These are phyloP conservation scores for Phytophthora pinifolia DNA, from an alignment of 352 stramenopile species.

Conservation along the genomic window DNA sequence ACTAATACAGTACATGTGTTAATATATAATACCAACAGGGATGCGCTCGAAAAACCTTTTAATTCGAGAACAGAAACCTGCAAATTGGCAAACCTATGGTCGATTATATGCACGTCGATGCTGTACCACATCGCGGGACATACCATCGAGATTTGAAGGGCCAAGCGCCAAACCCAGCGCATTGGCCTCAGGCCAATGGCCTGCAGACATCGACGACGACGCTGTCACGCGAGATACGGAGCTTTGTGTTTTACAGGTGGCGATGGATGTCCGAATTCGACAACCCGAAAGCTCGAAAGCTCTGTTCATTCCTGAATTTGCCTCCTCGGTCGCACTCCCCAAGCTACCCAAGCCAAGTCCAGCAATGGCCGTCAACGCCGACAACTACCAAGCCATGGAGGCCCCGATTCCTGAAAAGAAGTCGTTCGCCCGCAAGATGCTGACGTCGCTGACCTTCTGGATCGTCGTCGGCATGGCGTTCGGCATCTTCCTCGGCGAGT, in stretches of 20 bases:
- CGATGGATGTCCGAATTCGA: constrained; percentile 1
- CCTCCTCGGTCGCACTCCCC: too few species aligned
- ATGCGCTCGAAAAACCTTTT: too few species aligned
- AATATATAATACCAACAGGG: too few species aligned
- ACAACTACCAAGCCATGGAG: too few species aligned
- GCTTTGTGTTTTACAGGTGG: constrained; percentile 3
- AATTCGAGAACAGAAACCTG: too few species aligned
- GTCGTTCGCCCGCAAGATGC: constrained; percentile 30
- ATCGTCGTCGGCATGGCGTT: constrained; percentile 45
- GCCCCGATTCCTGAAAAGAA: constrained; percentile 25
- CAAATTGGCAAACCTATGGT: not conserved
- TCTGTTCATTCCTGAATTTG: too few species aligned
- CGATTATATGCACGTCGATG: constrained; percentile 3
- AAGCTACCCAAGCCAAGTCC: too few species aligned
- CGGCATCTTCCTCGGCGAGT: constrained; percentile 49
- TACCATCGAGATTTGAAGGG: constrained; percentile 25
- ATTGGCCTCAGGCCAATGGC: too few species aligned
- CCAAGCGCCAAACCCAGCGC: too few species aligned
- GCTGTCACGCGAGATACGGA: constrained; percentile 9
- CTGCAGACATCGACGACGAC: constrained; percentile 5
- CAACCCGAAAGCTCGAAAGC: too few species aligned
- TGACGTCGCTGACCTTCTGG: constrained; percentile 65
- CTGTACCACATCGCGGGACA: not conserved
- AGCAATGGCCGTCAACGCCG: too few species aligned
- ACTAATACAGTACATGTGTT: too few species aligned